These are phyloP conservation scores for Komagataella pseudopastoris DNA, from an alignment of 805 yeast genomes.

Conservation along the genomic window DNA sequence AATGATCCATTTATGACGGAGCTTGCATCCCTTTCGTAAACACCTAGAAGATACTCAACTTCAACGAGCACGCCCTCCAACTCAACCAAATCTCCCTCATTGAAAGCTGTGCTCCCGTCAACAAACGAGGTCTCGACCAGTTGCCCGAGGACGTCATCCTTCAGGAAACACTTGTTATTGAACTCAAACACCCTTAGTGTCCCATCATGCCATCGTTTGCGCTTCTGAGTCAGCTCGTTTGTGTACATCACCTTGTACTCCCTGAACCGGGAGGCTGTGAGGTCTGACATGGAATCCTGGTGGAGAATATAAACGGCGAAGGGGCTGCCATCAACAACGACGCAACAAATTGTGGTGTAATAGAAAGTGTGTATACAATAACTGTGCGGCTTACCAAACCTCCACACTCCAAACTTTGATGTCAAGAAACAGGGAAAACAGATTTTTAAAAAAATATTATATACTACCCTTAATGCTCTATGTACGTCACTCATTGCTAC, in stretches of 20 bases:
- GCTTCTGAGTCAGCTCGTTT: constrained; percentile 27
- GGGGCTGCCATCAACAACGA: constrained; percentile 3
- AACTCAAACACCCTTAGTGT: constrained; percentile 27
- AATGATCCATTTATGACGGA: neutral
- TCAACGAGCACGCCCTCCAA: constrained; percentile 16
- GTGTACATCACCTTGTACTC: constrained; percentile 35
- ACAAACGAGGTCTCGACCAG: constrained; percentile 17
- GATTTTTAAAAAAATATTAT: too few relatives aligned
- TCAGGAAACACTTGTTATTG: constrained; percentile 32
- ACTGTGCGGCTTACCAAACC: neutral
- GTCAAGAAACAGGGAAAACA: neutral
- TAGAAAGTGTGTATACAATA: neutral
- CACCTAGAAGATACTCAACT: constrained; percentile 17
- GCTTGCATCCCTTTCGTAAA: constrained; percentile 15
- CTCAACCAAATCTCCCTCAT: constrained; percentile 9
- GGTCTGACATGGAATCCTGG: neutral
- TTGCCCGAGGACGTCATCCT: constrained; percentile 13
- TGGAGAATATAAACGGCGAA: neutral
- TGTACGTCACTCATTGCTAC: neutral
- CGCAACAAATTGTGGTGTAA: neutral
- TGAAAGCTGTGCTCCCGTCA: constrained; percentile 10
- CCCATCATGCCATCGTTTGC: constrained; percentile 41
- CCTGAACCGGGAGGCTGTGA: constrained; percentile 22
- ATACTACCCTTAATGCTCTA: neutral
- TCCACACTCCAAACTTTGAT: neutral